phyloP scores from a whole-genome alignment of 139 green algal genomes.

The Astrephomene gubernaculifera region DNA sequence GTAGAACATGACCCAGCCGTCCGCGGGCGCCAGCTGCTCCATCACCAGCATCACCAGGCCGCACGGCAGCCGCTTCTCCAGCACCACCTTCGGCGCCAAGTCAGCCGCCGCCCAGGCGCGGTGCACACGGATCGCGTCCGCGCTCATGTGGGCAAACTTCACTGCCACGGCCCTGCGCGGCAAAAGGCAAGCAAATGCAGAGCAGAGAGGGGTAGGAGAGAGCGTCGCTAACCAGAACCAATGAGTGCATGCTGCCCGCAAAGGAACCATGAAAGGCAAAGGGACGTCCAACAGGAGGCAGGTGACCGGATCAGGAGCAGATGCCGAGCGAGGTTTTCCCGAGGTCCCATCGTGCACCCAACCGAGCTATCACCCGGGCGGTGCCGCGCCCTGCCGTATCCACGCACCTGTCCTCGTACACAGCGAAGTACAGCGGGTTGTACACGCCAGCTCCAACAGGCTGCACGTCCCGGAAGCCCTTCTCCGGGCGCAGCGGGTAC shows the following conservation, averaged over 20 bases:
- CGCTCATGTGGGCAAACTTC: background rate
- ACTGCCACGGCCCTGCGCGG: background rate
- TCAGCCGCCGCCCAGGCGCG: background rate
- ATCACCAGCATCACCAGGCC: constrained; percentile 5
- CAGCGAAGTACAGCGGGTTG: background rate
- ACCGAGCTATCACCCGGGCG: too few relatives aligned
- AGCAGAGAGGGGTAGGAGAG: too few relatives aligned
- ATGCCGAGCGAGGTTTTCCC: too few relatives aligned
- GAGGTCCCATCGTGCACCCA: too few relatives aligned
- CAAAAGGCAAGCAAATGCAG: background rate
- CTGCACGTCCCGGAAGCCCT: background rate
- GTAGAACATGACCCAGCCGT: background rate
- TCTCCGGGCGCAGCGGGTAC: background rate
- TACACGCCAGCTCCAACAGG: background rate
- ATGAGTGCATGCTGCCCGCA: too few relatives aligned
- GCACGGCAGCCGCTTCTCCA: background rate
- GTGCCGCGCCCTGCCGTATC: too few relatives aligned
- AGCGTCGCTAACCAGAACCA: too few relatives aligned
- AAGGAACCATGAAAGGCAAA: too few relatives aligned
- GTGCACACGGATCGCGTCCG: background rate
- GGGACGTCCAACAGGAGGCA: too few relatives aligned
- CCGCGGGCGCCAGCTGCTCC: background rate
- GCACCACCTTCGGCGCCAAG: background rate
- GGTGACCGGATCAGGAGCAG: too few relatives aligned
- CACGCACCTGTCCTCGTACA: background rate